Evolutionary conservation across 2,329 filamentous ascomycete species (phyloP).

Genomic region (Penicillium digitatum): DNA sequence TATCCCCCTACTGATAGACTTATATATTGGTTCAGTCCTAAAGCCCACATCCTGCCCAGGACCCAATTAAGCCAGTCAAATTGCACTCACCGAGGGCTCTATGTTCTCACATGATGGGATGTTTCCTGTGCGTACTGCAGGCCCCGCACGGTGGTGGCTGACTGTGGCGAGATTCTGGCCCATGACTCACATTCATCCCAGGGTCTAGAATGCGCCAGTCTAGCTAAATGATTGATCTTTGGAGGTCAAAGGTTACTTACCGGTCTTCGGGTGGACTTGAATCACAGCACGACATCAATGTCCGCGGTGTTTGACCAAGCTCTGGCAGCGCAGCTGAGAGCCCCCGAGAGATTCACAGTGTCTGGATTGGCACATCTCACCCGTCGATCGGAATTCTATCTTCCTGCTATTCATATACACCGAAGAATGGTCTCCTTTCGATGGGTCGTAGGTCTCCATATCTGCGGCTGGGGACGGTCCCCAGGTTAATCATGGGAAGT

Average conservation of each 20-base stretch:
- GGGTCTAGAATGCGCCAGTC: background rate
- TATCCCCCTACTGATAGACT: background rate
- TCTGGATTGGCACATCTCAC: background rate
- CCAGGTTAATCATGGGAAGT: background rate
- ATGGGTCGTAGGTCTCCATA: background rate
- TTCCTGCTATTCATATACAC: background rate
- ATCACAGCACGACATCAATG: background rate
- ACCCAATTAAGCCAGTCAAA: background rate
- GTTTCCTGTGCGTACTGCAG: background rate
- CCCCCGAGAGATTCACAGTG: no score
- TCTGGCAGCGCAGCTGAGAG: background rate
- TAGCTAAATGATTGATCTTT: background rate
- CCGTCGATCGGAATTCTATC: background rate
- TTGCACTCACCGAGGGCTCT: background rate
- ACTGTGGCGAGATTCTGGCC: background rate
- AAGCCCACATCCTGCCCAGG: background rate
- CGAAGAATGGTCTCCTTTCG: background rate
- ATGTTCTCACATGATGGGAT: background rate
- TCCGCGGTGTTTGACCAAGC: background rate
- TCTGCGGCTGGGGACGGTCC: background rate
- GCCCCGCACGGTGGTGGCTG: background rate
- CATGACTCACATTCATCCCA: background rate
- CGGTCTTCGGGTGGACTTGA: background rate
- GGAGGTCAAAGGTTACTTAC: background rate
- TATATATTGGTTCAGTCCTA: background rate